A percentile compares a stretch with the other conserved stretches of the same genome.
phyloP scores from a whole-genome alignment of 106 monocot species.

The Xerophyta viscosa region DNA sequence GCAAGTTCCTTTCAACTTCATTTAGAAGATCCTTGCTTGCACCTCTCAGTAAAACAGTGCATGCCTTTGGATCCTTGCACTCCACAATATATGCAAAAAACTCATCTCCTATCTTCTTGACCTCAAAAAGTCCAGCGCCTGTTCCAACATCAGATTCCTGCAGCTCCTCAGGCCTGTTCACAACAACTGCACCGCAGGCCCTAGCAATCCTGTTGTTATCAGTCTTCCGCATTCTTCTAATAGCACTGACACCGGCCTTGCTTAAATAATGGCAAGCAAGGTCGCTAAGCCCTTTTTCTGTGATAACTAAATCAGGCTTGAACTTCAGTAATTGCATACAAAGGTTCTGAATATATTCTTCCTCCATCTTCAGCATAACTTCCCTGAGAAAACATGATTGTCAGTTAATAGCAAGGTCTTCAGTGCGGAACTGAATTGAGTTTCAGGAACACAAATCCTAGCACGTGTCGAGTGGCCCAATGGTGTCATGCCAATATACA shows the following conservation, averaged over 20 bases:
- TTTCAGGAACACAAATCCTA: too few relatives aligned
- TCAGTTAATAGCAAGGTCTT: too few relatives aligned
- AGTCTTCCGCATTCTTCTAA: constrained; percentile 76
- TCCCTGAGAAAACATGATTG: constrained; percentile 58
- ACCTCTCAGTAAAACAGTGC: constrained; percentile 87
- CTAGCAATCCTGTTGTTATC: constrained; percentile 93
- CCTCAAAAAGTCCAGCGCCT: constrained; percentile 87
- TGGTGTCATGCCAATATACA: too few relatives aligned
- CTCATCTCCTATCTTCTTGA: constrained; percentile 95
- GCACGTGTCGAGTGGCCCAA: too few relatives aligned
- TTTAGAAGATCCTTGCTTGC: constrained; percentile 97
- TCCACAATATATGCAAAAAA: constrained; percentile 93
- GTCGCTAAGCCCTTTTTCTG: constrained; percentile 94
- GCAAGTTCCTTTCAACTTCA: constrained; percentile 96
- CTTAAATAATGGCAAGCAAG: constrained; percentile 87
- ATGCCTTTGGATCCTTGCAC: constrained; percentile 93
- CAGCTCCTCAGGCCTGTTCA: constrained; percentile 90
- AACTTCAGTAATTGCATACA: constrained; percentile 84
- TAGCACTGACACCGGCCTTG: constrained; percentile 93
- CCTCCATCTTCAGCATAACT: constrained; percentile 85
- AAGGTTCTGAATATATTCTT: constrained; percentile 89
- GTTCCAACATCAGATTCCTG: constrained; percentile 98
- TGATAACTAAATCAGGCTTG: constrained; percentile 88
- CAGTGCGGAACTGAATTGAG: too few relatives aligned
- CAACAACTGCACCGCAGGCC: constrained; percentile 85